These are phyloP conservation scores for Aspergillus jensenii DNA, from an alignment of 2,329 filamentous ascomycete species.

Conservation along the genomic window DNA sequence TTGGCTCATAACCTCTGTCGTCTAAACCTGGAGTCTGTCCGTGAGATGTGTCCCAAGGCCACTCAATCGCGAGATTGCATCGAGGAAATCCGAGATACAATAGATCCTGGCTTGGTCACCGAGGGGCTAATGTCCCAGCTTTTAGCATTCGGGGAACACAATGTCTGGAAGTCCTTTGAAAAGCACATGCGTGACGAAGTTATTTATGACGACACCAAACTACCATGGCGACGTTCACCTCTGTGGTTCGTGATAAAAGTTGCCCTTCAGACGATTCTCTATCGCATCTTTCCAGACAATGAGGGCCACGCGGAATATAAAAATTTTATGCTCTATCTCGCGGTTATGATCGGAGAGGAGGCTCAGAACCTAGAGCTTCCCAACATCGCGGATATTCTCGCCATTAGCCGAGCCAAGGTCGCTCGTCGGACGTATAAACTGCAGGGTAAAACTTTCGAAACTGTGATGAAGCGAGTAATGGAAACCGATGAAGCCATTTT, in stretches of 20 bases:
- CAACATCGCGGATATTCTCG: constrained; percentile 34
- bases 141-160: constrained; percentile 36
- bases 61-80: neutral
- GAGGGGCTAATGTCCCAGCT: constrained; percentile 50
- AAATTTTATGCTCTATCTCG: constrained; percentile 50
- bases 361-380: constrained; percentile 11
- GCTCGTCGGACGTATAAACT: constrained; percentile 47
- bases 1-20: constrained; percentile 32
- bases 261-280: constrained; percentile 43
- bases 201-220: constrained; percentile 34
- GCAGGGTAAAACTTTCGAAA: constrained; percentile 12
- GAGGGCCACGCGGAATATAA: constrained; percentile 46
- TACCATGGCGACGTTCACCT: constrained; percentile 53
- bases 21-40: constrained; percentile 23
- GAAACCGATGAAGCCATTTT: neutral
- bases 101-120: constrained; percentile 51
- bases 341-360: constrained; percentile 24
- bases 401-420: constrained; percentile 47
- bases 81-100: constrained; percentile 1
- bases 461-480: constrained; percentile 8
- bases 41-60: neutral
- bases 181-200: constrained; percentile 58
- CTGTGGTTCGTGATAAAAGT: constrained; percentile 57
- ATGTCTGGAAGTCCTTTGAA: constrained; percentile 30
- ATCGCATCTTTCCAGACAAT: constrained; percentile 11